These are phyloP conservation scores for Chlorella sp. DNA, from an alignment of 139 green algal genomes.

Conservation along the genomic window DNA sequence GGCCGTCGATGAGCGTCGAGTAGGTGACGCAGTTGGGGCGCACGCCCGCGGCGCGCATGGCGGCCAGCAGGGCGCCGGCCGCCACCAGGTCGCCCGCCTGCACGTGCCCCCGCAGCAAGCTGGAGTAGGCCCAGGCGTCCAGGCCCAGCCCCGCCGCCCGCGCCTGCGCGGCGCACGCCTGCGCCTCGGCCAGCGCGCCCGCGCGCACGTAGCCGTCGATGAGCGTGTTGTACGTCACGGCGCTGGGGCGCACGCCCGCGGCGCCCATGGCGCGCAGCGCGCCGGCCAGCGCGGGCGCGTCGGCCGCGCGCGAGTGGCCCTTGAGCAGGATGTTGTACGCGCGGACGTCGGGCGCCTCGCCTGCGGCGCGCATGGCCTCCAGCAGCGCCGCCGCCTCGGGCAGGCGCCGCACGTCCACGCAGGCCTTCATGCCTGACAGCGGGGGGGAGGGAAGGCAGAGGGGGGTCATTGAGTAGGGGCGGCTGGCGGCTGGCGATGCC, in stretches of 20 bases:
- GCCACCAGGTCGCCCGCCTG: constrained; percentile 31
- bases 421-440: constrained; percentile 70
- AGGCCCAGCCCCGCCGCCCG: constrained; percentile 40
- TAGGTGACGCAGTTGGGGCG: constrained; percentile 57
- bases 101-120: constrained; percentile 47
- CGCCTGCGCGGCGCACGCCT: constrained; percentile 39
- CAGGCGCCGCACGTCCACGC: constrained; percentile 42
- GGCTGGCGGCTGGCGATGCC: too few relatives aligned
- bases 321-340: constrained; percentile 74
- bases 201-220: constrained; percentile 50
- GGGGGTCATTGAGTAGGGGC: too few relatives aligned
- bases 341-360: constrained; percentile 32
- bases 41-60: constrained; percentile 39
- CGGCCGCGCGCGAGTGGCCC: constrained; percentile 27
- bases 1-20: constrained; percentile 72
- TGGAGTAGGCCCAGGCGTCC: constrained; percentile 59
- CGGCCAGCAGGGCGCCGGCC: constrained; percentile 29
- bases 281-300: constrained; percentile 34
- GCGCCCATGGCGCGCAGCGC: constrained; percentile 49
- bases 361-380: constrained; percentile 7
- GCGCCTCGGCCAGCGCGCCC: constrained; percentile 49
- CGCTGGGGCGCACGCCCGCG: constrained; percentile 31
- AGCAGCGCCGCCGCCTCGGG: constrained; percentile 58
- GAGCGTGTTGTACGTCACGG: constrained; percentile 72
- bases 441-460: too few relatives aligned